Base-by-base conservation (phyloP, 116 monocot species). In the Thalassia testudinum region DNA sequence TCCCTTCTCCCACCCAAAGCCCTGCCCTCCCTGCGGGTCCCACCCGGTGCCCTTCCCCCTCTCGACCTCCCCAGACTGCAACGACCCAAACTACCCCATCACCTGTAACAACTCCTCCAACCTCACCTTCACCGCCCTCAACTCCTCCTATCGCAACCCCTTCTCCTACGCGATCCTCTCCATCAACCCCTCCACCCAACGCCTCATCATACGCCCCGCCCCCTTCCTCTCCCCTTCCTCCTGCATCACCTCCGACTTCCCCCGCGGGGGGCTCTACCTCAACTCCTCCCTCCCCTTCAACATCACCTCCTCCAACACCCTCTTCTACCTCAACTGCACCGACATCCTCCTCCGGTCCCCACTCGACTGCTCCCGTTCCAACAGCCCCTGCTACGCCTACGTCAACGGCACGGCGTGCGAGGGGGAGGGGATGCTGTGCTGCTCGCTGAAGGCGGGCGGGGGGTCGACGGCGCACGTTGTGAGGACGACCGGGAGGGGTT, bases 261-360 rank as follows among this genome's bases (percentile, higher is more conserved):
- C 30, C 51, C 57, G 38, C 23, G 38, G 59, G 1, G 92, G 92
- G 21, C 59, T 92, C 57, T 37, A 44, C 16, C 82, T 92, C 37
- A 61, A 79, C 65, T 1, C 43, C 17, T 68, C 86, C 14, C 62
- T 70, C 66, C 92, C 92, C 54, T 92, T 92, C 79, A 92, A 92
- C 63, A 73, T 92, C 72, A 72, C 77, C 58, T 38, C 62, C 45
- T 53, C 62, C 58, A 92, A 92, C 76, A 86, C 82, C 58, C 70
- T 92, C 66, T 59, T 91, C 69, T 70, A 85, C 58, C 71, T 86
- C 47, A 91, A 91, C 70, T 91, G 91, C 78, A 59, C 91, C 40
- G 0, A 49, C 0, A 8, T 12, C 13, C 56, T 91, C 23, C 77
- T 91, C 49, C 49, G 22, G n/a, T 81, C 91, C 29, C 82, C 91